Conservation (phyloP, 805 yeast genomes). For the Starmera dryadoides region DNA sequence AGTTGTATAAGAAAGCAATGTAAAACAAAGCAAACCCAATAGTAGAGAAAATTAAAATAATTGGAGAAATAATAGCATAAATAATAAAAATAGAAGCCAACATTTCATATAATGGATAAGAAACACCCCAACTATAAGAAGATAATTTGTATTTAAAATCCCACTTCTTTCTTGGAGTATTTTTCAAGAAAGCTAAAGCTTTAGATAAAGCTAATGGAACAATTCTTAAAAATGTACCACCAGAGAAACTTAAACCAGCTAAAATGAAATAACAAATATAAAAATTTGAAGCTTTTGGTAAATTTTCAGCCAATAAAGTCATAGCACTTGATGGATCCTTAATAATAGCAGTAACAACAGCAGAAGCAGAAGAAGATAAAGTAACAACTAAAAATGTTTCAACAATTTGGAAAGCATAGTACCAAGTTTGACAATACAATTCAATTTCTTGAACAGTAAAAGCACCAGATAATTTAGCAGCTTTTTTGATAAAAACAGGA, state of each 20-base stretch:
- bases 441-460: constrained; percentile 70
- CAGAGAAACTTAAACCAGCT: constrained; percentile 72
- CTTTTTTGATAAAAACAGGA: constrained; percentile 73
- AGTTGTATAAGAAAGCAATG: constrained; percentile 54
- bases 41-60: constrained; percentile 60
- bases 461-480: constrained; percentile 71
- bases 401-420: constrained; percentile 82
- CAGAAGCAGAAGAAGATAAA: constrained; percentile 71
- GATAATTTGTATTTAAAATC: constrained; percentile 57
- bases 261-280: constrained; percentile 77
- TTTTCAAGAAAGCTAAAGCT: constrained; percentile 68
- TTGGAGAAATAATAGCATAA: constrained; percentile 76
- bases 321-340: constrained; percentile 64
- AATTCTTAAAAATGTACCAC: constrained; percentile 71
- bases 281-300: constrained; percentile 89
- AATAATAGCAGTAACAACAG: constrained; percentile 66
- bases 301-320: constrained; percentile 61
- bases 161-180: constrained; percentile 93
- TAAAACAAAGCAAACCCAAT: constrained; percentile 50
- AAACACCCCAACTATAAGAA: constrained; percentile 72
- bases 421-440: constrained; percentile 80
- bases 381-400: constrained; percentile 86
- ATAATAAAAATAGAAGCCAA: constrained; percentile 65
- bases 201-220: constrained; percentile 67
- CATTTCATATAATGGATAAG: constrained; percentile 72